A percentile compares a stretch with the other conserved stretches of the same genome.
phyloP scores from a whole-genome alignment of 306 rosid genomes.

The Phaseolus lunatus region DNA sequence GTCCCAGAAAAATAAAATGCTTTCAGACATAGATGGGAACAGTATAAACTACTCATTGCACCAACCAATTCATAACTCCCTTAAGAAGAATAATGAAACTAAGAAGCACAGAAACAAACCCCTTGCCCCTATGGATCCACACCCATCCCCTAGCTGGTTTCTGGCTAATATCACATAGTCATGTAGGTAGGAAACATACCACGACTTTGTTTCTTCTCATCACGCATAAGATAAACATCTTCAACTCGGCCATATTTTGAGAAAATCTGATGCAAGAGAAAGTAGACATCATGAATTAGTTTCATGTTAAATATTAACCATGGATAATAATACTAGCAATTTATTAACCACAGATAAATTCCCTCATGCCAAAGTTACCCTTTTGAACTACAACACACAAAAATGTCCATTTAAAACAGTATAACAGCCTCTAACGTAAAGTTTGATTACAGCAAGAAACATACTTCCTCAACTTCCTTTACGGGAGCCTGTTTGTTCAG shows the following conservation, averaged over 20 bases:
- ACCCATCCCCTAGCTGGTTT: conserved; percentile 1
- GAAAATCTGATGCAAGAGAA: conserved; percentile 69
- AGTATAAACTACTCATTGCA: conserved; percentile 17
- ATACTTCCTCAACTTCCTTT: conserved; percentile 92
- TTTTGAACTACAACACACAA: conserved; percentile 23
- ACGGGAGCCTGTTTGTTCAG: conserved; percentile 86
- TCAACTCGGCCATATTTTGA: conserved; percentile 87
- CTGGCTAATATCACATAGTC: conserved; percentile 38
- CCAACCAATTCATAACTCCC: conserved; percentile 24
- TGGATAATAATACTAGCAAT: conserved; percentile 9
- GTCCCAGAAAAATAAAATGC: conserved; percentile 11
- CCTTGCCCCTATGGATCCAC: not conserved
- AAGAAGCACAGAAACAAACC: conserved; percentile 14
- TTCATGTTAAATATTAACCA: conserved; percentile 40
- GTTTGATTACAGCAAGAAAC: conserved; percentile 46
- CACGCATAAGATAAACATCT: conserved; percentile 98
- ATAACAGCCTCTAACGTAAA: conserved; percentile 30
- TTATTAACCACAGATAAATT: conserved; percentile 18
- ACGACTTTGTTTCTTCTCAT: conserved; percentile 90
- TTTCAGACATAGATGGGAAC: conserved; percentile 22
- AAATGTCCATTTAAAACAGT: conserved; percentile 23
- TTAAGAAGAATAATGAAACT: conserved; percentile 4
- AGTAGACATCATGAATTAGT: conserved; percentile 41
- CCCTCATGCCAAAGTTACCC: conserved; percentile 25
- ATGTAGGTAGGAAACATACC: conserved; percentile 68